These are phyloP conservation scores for Neophaeococcomyces mojaviensis DNA, from an alignment of 2,329 filamentous ascomycete species.

Conservation along the genomic window DNA sequence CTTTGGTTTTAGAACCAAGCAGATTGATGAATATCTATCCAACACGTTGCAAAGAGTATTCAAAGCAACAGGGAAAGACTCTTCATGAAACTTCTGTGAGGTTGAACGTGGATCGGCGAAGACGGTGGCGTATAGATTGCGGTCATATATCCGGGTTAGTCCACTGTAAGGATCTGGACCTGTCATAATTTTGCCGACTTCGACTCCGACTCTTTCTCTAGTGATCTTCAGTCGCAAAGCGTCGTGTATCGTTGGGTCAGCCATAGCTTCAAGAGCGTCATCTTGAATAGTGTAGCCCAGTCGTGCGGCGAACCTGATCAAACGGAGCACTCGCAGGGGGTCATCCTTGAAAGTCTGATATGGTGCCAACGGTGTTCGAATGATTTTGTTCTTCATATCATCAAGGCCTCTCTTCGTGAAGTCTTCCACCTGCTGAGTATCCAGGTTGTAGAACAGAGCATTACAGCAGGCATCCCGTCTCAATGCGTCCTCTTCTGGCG, in stretches of 20 bases:
- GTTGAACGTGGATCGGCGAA: slow-evolving; percentile 18
- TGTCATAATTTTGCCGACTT: slow-evolving; percentile 85
- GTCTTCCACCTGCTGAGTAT: slow-evolving; percentile 73
- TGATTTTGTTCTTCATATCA: slow-evolving; percentile 65
- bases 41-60: slow-evolving; percentile 13
- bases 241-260: slow-evolving; percentile 64
- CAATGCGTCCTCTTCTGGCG: slow-evolving; percentile 78
- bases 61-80: slow-evolving; percentile 11
- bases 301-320: slow-evolving; percentile 85
- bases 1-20: slow-evolving; percentile 14
- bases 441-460: slow-evolving; percentile 89
- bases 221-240: slow-evolving; percentile 85
- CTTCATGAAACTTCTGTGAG: not conserved
- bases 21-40: slow-evolving; percentile 15
- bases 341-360: slow-evolving; percentile 92
- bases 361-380: slow-evolving; percentile 79
- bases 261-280: slow-evolving; percentile 65
- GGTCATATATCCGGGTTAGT: slow-evolving; percentile 18
- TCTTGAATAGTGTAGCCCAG: slow-evolving; percentile 71
- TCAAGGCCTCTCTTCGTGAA: slow-evolving; percentile 65
- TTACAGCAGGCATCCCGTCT: slow-evolving; percentile 91
- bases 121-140: slow-evolving; percentile 20
- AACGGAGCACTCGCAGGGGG: slow-evolving; percentile 73
- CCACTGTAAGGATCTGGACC: slow-evolving; percentile 38
- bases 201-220: slow-evolving; percentile 76